Base-by-base conservation (phyloP, 805 yeast genomes). In the Teunomyces kruisii region DNA sequence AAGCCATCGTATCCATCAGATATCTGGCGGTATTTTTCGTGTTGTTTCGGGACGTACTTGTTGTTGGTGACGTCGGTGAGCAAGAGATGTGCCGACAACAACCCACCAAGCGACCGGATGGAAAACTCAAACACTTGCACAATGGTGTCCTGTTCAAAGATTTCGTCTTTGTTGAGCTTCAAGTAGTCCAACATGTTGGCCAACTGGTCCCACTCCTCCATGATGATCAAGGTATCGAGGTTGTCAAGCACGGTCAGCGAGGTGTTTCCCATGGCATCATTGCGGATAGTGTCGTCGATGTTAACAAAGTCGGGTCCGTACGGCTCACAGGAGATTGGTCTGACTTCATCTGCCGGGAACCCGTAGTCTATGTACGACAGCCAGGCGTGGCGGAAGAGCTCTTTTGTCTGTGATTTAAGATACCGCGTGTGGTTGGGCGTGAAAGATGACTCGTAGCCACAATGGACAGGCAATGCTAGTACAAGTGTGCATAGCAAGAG, bases 51-150 rank as follows among this genome's bases (percentile, higher is more conserved):
- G 12, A 43, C 42, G 17, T 37, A 26, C 12, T 10, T 27, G 27
- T 31, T 35, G 26, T 51, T 51, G 10, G 45, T 47, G 3, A 55
- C 49, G 39, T 70, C 74, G 2, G 68, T 56, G 8, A 72, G 55
- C 6, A 72, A 56, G 36, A 88, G 66, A 65, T 91, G 97, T 0
- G 88, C 80, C 2, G 92, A 83, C 16, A 91, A 58, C 26, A 91
- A 68, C 0, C 96, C 89, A 0, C 98, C 98, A 19, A 91, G 58
- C 1, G 88, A 79, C 32, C 98, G 67, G 13, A 92, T 91, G 4
- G 89, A 80, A 3, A 87, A 77, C 62, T 91, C 98, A 62, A 91
- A 91, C 1, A 91, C 95, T 58, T 91, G 97, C 0, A 91, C 84
- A 1, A 83, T 80, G 8, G 89, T 76, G 48, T 88, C 81, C 32